These are phyloP conservation scores for Xylaria sp. DNA, from an alignment of 2,329 filamentous ascomycete species.

Conservation along the genomic window DNA sequence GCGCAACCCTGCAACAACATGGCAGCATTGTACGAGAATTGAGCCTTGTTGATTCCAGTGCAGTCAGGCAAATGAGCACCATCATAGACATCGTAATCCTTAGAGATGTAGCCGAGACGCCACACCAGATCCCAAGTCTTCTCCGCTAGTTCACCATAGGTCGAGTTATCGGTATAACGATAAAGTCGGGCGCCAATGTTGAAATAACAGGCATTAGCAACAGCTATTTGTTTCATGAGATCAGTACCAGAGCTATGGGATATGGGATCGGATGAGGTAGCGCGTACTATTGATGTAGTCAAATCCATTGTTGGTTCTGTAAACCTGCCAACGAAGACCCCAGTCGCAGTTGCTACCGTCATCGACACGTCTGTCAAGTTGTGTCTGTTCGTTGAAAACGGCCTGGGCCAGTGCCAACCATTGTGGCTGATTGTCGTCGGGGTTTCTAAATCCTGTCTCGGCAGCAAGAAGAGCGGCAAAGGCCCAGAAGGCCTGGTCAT, in stretches of 20 bases:
- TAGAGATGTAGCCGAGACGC: slow-evolving; percentile 62
- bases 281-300: slow-evolving; percentile 71
- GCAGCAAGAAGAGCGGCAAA: slow-evolving; percentile 71
- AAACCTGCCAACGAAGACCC: slow-evolving; percentile 80
- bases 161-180: slow-evolving; percentile 69
- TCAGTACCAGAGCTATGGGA: not conserved
- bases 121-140: slow-evolving; percentile 68
- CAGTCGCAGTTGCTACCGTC: slow-evolving; percentile 64
- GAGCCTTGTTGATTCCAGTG: slow-evolving; percentile 63
- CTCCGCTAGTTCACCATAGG: slow-evolving; percentile 67
- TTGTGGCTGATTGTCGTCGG: slow-evolving; percentile 57
- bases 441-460: slow-evolving; percentile 67
- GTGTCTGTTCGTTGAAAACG: slow-evolving; percentile 68
- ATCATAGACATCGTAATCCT: slow-evolving; percentile 68
- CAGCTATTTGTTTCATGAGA: slow-evolving; percentile 46
- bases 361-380: slow-evolving; percentile 65
- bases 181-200: slow-evolving; percentile 72
- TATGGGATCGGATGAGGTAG: not conserved
- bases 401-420: slow-evolving; percentile 72
- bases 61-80: slow-evolving; percentile 67
- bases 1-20: slow-evolving; percentile 67
- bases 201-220: slow-evolving; percentile 69
- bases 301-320: slow-evolving; percentile 74
- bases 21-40: slow-evolving; percentile 72
- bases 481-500: slow-evolving; percentile 75